Conservation (phyloP, 495 filamentous ascomycete species). For the Glutinoglossum americanum region DNA sequence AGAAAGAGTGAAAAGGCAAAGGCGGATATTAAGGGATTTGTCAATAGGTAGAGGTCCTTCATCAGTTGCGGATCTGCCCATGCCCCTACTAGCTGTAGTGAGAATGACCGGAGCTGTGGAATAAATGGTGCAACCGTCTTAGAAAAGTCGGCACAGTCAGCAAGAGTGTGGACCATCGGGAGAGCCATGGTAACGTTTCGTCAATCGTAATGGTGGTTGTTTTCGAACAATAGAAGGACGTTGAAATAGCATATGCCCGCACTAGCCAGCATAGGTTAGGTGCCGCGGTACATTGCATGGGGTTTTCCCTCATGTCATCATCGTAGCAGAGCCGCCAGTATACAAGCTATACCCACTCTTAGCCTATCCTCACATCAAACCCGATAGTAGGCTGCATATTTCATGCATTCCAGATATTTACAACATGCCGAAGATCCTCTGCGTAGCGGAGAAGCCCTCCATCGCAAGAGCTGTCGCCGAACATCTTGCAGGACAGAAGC, state of each 20-base stretch:
- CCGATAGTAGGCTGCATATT: background rate
- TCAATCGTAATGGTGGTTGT: background rate
- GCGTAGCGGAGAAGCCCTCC: constrained; percentile 91
- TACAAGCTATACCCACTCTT: background rate
- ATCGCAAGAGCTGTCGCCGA: constrained; percentile 85
- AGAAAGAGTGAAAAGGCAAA: constrained; percentile 48
- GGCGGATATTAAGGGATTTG: constrained; percentile 68
- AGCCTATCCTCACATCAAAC: background rate
- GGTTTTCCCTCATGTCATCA: background rate
- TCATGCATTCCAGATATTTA: background rate
- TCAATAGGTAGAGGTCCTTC: constrained; percentile 53
- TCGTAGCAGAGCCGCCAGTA: background rate
- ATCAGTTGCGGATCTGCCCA: constrained; percentile 31
- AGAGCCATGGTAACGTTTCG: constrained; percentile 32
- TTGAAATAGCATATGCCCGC: background rate
- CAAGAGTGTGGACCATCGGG: constrained; percentile 41
- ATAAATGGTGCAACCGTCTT: constrained; percentile 55
- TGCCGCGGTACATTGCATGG: background rate
- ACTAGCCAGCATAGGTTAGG: background rate
- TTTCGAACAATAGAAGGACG: background rate
- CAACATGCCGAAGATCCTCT: constrained; percentile 39
- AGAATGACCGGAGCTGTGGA: constrained; percentile 52
- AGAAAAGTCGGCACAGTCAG: constrained; percentile 50
- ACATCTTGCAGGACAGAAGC: constrained; percentile 59
- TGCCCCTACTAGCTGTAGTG: constrained; percentile 35